These are phyloP conservation scores for Fraxinus velutina DNA, from an alignment of 305 asterid species.

Conservation along the genomic window DNA sequence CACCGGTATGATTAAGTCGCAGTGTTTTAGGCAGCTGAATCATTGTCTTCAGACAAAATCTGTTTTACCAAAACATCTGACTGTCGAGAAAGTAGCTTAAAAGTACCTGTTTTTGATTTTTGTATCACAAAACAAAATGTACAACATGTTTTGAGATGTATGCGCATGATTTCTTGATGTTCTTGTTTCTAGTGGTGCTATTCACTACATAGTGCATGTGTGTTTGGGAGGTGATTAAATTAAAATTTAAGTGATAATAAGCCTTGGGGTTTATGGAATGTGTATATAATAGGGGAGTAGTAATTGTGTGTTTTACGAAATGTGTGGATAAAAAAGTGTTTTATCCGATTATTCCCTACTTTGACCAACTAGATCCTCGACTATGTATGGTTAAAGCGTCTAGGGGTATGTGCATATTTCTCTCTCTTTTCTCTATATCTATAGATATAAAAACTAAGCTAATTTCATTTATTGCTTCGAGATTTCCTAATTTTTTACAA, in stretches of 20 bases:
- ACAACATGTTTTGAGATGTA: background rate
- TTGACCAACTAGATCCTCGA: background rate
- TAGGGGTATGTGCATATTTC: background rate
- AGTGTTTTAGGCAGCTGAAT: background rate
- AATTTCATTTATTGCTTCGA: background rate
- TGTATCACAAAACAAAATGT: slow-evolving; percentile 3
- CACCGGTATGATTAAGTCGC: slow-evolving; percentile 37
- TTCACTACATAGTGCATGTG: background rate
- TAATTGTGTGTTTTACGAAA: too few species aligned
- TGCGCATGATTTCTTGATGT: slow-evolving; percentile 14
- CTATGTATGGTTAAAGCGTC: background rate
- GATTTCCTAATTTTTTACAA: background rate
- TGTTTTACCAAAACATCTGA: slow-evolving; percentile 5
- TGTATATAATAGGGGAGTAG: background rate
- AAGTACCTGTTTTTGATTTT: background rate
- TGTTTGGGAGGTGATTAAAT: background rate
- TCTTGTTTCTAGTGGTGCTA: background rate
- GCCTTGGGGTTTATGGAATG: background rate
- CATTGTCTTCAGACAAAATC: background rate
- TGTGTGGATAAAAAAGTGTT: too few species aligned
- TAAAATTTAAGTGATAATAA: background rate
- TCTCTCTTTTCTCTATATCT: background rate
- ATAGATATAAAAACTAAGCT: background rate
- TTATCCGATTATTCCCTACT: background rate
- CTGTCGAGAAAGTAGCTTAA: background rate